Evolutionary conservation across 805 yeast genomes (phyloP).

Genomic region (Sugiyamaella marilandica): DNA sequence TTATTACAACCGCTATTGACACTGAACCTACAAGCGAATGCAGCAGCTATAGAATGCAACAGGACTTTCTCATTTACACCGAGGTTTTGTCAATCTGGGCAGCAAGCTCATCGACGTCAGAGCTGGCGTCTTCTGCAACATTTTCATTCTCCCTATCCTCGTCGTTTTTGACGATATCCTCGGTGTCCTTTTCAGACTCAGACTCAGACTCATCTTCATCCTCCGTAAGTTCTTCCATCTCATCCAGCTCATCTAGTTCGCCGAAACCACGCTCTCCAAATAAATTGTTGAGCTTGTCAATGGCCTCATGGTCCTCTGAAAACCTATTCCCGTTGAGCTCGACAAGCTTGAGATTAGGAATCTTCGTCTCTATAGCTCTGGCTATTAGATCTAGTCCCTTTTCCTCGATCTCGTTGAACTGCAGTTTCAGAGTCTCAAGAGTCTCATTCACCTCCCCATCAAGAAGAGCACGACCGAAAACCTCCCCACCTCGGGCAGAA

Average conservation of each 20-base stretch:
- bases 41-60: no score
- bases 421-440: conserved; percentile 63
- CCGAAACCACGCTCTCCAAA: conserved; percentile 74
- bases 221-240: conserved; percentile 77
- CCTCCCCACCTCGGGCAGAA: conserved; percentile 70
- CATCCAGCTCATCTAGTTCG: conserved; percentile 89
- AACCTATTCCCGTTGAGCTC: conserved; percentile 94
- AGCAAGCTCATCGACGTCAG: conserved; percentile 53
- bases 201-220: conserved; percentile 65
- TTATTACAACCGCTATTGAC: neutral
- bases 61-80: conserved; percentile 26
- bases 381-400: conserved; percentile 57
- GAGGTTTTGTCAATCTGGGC: conserved; percentile 53
- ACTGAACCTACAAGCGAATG: neutral
- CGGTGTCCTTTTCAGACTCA: conserved; percentile 43
- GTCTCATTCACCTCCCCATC: conserved; percentile 31
- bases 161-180: conserved; percentile 42
- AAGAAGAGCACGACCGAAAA: conserved; percentile 39
- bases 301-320: conserved; percentile 74
- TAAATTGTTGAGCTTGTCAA: conserved; percentile 55
- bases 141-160: conserved; percentile 37
- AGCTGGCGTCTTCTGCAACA: conserved; percentile 41
- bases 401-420: conserved; percentile 80
- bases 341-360: conserved; percentile 58
- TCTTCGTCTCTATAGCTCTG: conserved; percentile 46